These are phyloP conservation scores for Carpinus fangiana DNA, from an alignment of 306 rosid species.

Conservation along the genomic window DNA sequence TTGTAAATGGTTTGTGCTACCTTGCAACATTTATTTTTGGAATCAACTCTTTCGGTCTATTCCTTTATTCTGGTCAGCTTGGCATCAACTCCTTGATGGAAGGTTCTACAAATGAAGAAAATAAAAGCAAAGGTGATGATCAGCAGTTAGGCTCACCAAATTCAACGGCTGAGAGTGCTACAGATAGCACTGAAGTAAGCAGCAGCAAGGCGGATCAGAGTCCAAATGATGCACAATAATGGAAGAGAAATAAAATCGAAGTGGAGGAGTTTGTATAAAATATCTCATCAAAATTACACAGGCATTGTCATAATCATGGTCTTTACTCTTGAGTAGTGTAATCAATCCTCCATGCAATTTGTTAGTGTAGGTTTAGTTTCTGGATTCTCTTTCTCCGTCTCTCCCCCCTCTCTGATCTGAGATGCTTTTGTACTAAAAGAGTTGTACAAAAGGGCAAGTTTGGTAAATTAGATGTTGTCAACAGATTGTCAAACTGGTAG, in stretches of 20 bases:
- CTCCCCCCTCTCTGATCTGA: not conserved
- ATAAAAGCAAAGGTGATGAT: conserved; percentile 40
- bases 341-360: not conserved
- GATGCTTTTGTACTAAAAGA: not conserved
- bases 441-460: too few species aligned
- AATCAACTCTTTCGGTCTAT: conserved; percentile 68
- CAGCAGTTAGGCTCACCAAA: conserved; percentile 41
- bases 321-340: not conserved
- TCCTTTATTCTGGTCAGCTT: conserved; percentile 87
- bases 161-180: conserved; percentile 41
- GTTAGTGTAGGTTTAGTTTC: not conserved
- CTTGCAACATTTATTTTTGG: conserved; percentile 93
- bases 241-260: conserved; percentile 29
- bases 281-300: conserved; percentile 10
- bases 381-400: not conserved
- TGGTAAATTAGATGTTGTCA: too few species aligned
- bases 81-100: conserved; percentile 59
- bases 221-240: conserved; percentile 47
- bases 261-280: conserved; percentile 33
- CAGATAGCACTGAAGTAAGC: conserved; percentile 43
- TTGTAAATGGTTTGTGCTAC: conserved; percentile 82
- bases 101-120: conserved; percentile 43
- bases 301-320: conserved; percentile 5
- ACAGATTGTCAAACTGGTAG: not conserved
- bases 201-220: conserved; percentile 50